Evolutionary conservation across 2,329 filamentous ascomycete species (phyloP).

Genomic region (Neonectria hederae): DNA sequence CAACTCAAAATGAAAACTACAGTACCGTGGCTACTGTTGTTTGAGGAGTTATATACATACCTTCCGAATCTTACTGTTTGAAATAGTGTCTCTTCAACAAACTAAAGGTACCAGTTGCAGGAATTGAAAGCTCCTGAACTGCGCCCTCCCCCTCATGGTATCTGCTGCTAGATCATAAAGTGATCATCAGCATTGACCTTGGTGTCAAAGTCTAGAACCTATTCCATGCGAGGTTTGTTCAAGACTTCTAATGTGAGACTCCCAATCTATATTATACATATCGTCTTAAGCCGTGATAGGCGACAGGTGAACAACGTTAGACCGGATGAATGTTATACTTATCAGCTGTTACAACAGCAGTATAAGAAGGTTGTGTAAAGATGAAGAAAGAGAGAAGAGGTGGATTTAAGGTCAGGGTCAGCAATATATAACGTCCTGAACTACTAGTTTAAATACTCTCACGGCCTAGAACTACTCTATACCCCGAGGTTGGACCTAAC

Average conservation of each 20-base stretch:
- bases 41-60: neutral
- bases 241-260: slow-evolving; percentile 3
- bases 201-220: slow-evolving; percentile 12
- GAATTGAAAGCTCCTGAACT: slow-evolving; percentile 9
- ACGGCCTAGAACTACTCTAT: no score
- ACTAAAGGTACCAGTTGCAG: neutral
- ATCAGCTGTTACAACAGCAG: no score
- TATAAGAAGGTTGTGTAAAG: no score
- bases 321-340: slow-evolving; percentile 39
- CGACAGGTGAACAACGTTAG: slow-evolving; percentile 12
- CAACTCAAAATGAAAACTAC: no score
- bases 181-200: slow-evolving; percentile 8
- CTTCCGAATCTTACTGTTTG: neutral
- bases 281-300: slow-evolving; percentile 5
- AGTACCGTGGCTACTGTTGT: no score
- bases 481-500: no score
- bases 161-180: slow-evolving; percentile 10
- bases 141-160: slow-evolving; percentile 10
- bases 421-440: no score
- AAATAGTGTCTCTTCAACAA: neutral
- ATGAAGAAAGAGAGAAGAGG: no score
- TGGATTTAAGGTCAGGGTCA: no score
- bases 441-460: no score
- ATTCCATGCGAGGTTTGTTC: slow-evolving; percentile 4
- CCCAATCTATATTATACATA: slow-evolving; percentile 9